Percentiles rank a stretch among this genome's conserved stretches.
phyloP scores from a whole-genome alignment of 495 filamentous ascomycete genomes.

The Lineolata rhizophorae region DNA sequence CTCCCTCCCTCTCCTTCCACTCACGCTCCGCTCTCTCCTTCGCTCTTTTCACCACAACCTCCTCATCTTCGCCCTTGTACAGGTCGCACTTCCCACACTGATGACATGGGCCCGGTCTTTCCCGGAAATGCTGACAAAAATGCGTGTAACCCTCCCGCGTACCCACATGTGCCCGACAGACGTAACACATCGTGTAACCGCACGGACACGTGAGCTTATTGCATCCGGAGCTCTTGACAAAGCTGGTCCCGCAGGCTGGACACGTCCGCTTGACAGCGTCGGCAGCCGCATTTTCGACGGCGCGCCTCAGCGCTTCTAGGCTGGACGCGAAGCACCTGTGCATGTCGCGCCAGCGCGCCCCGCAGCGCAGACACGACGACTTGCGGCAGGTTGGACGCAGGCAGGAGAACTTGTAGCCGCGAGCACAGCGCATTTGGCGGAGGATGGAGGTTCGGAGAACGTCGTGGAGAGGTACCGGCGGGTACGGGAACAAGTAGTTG shows the following conservation, averaged over 20 bases:
- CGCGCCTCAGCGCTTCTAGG: constrained; percentile 51
- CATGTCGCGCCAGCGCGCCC: constrained; percentile 40
- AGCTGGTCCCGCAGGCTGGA: constrained; percentile 68
- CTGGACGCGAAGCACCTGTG: constrained; percentile 44
- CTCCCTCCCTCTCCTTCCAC: constrained; percentile 51
- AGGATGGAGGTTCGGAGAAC: constrained; percentile 28
- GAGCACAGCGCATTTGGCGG: constrained; percentile 39
- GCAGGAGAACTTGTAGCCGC: constrained; percentile 53
- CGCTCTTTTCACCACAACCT: constrained; percentile 49
- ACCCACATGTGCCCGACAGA: constrained; percentile 41
- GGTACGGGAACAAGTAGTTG: too few relatives aligned
- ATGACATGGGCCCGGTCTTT: constrained; percentile 42
- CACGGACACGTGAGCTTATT: constrained; percentile 97
- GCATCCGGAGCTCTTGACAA: constrained; percentile 82
- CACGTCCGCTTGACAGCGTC: constrained; percentile 91
- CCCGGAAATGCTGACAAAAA: constrained; percentile 93
- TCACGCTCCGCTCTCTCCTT: constrained; percentile 58
- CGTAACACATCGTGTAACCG: constrained; percentile 93
- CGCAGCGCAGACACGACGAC: constrained; percentile 57
- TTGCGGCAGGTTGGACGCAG: constrained; percentile 39
- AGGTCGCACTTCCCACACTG: constrained; percentile 80
- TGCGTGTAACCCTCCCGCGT: constrained; percentile 54
- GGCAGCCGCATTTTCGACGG: constrained; percentile 77
- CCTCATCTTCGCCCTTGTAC: constrained; percentile 72
- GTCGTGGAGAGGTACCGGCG: too few relatives aligned